Evolutionary conservation across 305 asterid genomes (phyloP).

Genomic region (Ilex paraguariensis): DNA sequence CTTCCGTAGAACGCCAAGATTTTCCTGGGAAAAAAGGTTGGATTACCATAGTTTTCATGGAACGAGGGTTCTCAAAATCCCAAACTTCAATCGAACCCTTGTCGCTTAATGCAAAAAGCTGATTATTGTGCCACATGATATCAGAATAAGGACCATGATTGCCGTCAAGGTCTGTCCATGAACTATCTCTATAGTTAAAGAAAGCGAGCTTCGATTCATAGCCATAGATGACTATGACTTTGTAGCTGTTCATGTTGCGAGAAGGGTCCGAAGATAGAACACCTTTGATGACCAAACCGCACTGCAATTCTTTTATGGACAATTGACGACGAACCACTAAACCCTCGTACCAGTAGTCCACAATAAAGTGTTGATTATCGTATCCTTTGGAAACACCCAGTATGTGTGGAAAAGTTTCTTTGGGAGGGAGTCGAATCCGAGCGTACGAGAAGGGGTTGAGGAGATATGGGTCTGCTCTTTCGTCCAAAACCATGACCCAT

Average conservation of each 20-base stretch:
- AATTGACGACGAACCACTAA: no score
- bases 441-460: slow-evolving; percentile 12
- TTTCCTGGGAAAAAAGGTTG: slow-evolving; percentile 8
- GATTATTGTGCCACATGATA: slow-evolving; percentile 6
- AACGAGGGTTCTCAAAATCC: slow-evolving; percentile 9
- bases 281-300: slow-evolving; percentile 4
- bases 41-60: not conserved
- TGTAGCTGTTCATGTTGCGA: not conserved
- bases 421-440: slow-evolving; percentile 16
- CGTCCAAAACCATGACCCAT: slow-evolving; percentile 16
- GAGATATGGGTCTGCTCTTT: slow-evolving; percentile 3
- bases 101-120: slow-evolving; percentile 7
- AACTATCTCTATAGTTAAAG: slow-evolving; percentile 12
- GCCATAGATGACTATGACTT: slow-evolving; percentile 4
- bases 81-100: slow-evolving; percentile 20
- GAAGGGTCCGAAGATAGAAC: slow-evolving; percentile 17
- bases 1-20: not conserved
- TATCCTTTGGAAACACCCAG: no score
- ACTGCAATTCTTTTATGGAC: no score
- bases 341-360: no score
- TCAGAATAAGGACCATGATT: slow-evolving; percentile 11
- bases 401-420: slow-evolving; percentile 1
- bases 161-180: slow-evolving; percentile 13
- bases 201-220: slow-evolving; percentile 5
- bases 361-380: no score